phyloP scores from a whole-genome alignment of 2,329 filamentous ascomycete genomes.

The Neurospora sp. region DNA sequence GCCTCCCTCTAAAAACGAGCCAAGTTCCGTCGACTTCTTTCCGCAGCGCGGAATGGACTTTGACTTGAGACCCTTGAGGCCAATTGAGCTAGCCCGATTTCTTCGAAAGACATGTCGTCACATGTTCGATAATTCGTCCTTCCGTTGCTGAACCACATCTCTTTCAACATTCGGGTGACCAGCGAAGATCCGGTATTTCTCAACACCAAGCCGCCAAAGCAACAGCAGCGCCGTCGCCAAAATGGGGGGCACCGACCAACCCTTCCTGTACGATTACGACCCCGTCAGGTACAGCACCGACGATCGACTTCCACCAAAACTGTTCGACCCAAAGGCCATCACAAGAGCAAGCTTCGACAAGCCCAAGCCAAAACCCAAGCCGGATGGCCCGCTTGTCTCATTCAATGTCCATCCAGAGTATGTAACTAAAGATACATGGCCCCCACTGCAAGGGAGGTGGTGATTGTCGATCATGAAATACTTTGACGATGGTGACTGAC shows the following conservation, averaged over 20 bases:
- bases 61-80: not conserved
- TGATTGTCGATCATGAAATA: not conserved
- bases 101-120: not conserved
- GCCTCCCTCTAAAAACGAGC: not conserved
- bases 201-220: not conserved
- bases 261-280: slow-evolving; percentile 73
- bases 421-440: slow-evolving; percentile 22
- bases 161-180: not conserved
- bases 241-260: slow-evolving; percentile 33
- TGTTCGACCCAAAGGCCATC: slow-evolving; percentile 81
- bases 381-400: slow-evolving; percentile 65
- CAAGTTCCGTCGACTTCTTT: not conserved
- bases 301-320: slow-evolving; percentile 41
- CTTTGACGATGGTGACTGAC: not conserved
- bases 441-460: not conserved
- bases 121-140: not conserved
- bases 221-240: slow-evolving; percentile 2
- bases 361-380: slow-evolving; percentile 52
- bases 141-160: not conserved
- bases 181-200: not conserved
- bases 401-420: slow-evolving; percentile 87
- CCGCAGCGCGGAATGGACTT: not conserved
- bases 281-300: slow-evolving; percentile 36
- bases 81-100: not conserved
- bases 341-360: slow-evolving; percentile 69